Evolutionary conservation across 2,329 filamentous ascomycete species (phyloP), one percentile per base, ranked within the genome.

Genomic region (Bipolaris bicolor): DNA sequence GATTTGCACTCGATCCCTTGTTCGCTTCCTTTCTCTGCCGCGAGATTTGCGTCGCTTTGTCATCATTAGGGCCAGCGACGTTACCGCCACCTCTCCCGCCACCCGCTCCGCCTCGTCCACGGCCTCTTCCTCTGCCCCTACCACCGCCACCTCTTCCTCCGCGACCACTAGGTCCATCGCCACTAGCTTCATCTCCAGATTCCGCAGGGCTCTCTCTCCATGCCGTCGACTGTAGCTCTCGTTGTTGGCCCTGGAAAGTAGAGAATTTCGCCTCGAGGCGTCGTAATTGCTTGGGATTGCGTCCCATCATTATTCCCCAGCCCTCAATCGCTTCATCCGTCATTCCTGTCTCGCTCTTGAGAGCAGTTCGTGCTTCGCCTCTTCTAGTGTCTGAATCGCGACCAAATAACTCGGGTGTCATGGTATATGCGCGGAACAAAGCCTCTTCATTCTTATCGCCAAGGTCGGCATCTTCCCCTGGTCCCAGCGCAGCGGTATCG

Each of bases 281-380:
- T 55, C 86, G 84, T 73, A 89, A 80, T 58, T 88, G 84, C 67
- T 86, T 84, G 1, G 90, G 84, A 66, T 94, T 89, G 31, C 93
- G 84, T 11, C 81, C 79, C 7, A 97, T 78, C 91, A 98, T 96
- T 47, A 97, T 80, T 0, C 86, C 91, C 93, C 94, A 99, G 5
- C 95, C 95, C 76, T 98, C 95, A 33, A 99, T 89, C 2, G 90
- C 88, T 76, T 98, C 94, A 66, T 98, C 93, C 0, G 92, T 92
- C 91, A 97, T 91, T 3, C 89, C 89, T 0, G 91, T 96, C 58
- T 92, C 88, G 20, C 84, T 83, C 65, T 88, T 90, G 47, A 99
- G 74, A 33, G 84, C 84, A 6, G 76, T 77, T 37, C 95, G 83
- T 1, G 83, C 79, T 20, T 83, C 82, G 0, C 88, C 82, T 60